These are phyloP conservation scores for Trichophyton verrucosum DNA, from an alignment of 2,329 filamentous ascomycete genomes.

Conservation along the genomic window DNA sequence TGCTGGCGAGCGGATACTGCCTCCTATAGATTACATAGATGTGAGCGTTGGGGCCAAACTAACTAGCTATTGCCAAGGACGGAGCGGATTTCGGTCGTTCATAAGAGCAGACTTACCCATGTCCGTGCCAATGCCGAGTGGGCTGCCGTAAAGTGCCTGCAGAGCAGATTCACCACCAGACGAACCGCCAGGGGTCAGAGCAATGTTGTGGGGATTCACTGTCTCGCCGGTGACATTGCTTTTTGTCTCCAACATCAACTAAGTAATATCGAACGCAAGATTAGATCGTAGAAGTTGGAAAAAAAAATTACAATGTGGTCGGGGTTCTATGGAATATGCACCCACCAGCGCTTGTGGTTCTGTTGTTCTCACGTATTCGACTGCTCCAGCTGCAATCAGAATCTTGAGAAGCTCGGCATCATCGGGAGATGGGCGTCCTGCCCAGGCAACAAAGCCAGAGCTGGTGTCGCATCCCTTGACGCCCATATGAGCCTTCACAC, in stretches of 20 bases:
- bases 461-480: conserved; percentile 38
- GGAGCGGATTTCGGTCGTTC: conserved; percentile 14
- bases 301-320: not conserved
- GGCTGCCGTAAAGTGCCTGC: conserved; percentile 46
- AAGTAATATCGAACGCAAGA: not conserved
- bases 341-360: conserved; percentile 49
- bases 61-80: not conserved
- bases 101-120: conserved; percentile 36
- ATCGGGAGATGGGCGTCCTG: conserved; percentile 37
- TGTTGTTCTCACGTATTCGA: conserved; percentile 48
- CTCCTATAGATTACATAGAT: conserved; percentile 35
- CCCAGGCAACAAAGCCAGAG: conserved; percentile 54
- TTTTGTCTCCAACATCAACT: conserved; percentile 44
- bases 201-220: conserved; percentile 50
- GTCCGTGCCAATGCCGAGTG: conserved; percentile 52
- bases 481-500: conserved; percentile 39
- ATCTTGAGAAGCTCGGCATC: conserved; percentile 10
- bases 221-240: conserved; percentile 53
- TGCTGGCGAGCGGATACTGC: conserved; percentile 36
- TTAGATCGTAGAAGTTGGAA: not conserved
- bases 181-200: conserved; percentile 53
- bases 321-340: not conserved
- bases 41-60: not conserved
- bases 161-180: conserved; percentile 57
- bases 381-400: conserved; percentile 31